Evolutionary conservation across 2,329 filamentous ascomycete species (phyloP).

Genomic region (Fusarium burgessii): DNA sequence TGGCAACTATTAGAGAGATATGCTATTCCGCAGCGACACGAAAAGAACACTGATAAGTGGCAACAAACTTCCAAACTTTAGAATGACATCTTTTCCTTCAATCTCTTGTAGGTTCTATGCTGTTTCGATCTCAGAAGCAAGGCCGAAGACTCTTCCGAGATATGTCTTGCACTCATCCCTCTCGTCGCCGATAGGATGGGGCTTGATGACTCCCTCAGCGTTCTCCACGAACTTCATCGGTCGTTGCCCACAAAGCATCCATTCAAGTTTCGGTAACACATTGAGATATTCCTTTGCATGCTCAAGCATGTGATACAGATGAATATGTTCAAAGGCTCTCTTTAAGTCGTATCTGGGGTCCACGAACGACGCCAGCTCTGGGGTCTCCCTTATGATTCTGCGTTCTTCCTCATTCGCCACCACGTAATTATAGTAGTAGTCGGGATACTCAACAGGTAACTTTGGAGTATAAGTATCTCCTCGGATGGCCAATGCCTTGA

Average conservation of each 20-base stretch:
- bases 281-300: slow-evolving; percentile 13
- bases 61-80: neutral
- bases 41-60: too few relatives aligned
- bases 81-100: neutral
- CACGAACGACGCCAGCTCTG: neutral
- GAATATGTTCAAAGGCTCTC: slow-evolving; percentile 4
- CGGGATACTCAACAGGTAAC: too few relatives aligned
- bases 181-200: accelerated
- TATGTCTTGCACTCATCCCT: neutral
- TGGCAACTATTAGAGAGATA: too few relatives aligned
- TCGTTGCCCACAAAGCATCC: slow-evolving; percentile 21
- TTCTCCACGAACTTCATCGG: neutral
- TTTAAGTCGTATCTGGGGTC: accelerated
- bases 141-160: neutral
- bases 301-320: slow-evolving; percentile 33
- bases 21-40: too few relatives aligned
- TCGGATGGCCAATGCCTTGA: slow-evolving; percentile 11
- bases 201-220: neutral
- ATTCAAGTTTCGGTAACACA: slow-evolving; percentile 22
- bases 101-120: neutral
- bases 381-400: neutral
- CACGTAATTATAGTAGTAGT: neutral
- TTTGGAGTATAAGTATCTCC: slow-evolving; percentile 14
- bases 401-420: neutral
- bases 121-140: neutral